Conservation (phyloP, 2,329 filamentous ascomycete species). For the Calonectria leucothoes region DNA sequence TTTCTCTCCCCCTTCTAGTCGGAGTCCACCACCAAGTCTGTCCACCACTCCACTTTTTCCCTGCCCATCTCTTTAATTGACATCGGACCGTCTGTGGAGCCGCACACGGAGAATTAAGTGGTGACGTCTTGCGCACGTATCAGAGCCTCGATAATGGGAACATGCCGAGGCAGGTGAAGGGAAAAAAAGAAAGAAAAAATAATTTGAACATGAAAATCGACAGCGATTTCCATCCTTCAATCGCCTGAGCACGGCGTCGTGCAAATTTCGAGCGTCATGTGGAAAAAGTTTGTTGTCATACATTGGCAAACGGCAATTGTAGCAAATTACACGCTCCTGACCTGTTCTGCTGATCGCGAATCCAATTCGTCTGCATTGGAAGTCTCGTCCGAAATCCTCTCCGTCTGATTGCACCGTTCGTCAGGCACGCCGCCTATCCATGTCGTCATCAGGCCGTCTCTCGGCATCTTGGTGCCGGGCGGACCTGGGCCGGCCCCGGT, state of each 20-base stretch:
- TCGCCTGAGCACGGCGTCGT: not conserved
- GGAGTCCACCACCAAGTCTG: not conserved
- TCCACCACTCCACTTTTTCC: not conserved
- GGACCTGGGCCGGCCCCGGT: not conserved
- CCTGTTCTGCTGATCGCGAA: not conserved
- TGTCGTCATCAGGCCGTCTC: conserved; percentile 5
- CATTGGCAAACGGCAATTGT: not conserved
- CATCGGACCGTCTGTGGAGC: conserved; percentile 8
- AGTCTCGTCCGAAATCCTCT: not conserved
- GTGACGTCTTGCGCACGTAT: conserved; percentile 3
- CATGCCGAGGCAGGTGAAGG: not conserved
- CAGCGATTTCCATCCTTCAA: not conserved
- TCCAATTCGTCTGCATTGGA: not conserved
- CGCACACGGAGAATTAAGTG: conserved; percentile 4
- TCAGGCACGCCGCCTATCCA: not conserved
- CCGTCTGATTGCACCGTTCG: not conserved
- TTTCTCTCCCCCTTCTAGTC: not conserved
- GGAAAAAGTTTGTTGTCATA: not conserved
- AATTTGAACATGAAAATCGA: not conserved
- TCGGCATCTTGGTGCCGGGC: conserved; percentile 1
- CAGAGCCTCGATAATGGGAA: not conserved
- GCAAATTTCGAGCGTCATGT: not conserved
- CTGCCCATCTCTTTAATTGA: conserved; percentile 3
- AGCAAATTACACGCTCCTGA: not conserved
- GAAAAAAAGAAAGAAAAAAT: not conserved